Conservation (phyloP, 495 filamentous ascomycete species). For the Oidiodendron maius region DNA sequence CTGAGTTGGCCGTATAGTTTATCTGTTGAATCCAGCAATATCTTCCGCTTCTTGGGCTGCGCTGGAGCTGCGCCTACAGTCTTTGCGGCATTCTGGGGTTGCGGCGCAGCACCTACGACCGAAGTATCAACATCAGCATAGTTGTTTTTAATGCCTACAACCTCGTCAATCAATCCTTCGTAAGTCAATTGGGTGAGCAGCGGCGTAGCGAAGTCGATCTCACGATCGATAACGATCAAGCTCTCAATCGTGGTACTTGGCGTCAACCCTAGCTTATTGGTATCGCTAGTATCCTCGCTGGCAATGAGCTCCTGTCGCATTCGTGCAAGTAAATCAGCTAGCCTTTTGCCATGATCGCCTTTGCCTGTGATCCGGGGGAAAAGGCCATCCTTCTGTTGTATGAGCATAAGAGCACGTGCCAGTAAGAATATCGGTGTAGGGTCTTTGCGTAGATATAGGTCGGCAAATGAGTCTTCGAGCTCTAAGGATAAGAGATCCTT, state of each 20-base stretch:
- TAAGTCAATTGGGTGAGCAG: constrained; percentile 95
- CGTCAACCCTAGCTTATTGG: constrained; percentile 62
- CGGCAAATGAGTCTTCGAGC: constrained; percentile 76
- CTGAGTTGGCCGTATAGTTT: constrained; percentile 83
- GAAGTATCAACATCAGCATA: constrained; percentile 91
- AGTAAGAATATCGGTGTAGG: constrained; percentile 82
- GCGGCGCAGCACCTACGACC: constrained; percentile 69
- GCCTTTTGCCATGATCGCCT: constrained; percentile 82
- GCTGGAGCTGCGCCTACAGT: constrained; percentile 44
- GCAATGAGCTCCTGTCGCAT: constrained; percentile 90
- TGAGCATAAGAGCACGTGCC: constrained; percentile 88
- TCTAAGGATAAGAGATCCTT: constrained; percentile 88
- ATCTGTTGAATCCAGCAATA: constrained; percentile 84
- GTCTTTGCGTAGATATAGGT: constrained; percentile 87
- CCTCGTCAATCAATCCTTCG: constrained; percentile 92
- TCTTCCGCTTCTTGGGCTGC: constrained; percentile 76
- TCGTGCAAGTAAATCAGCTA: constrained; percentile 83
- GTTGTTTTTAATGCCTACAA: constrained; percentile 82
- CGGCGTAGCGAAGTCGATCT: constrained; percentile 85
- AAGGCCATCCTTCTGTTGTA: constrained; percentile 86
- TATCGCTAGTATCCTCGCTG: constrained; percentile 61
- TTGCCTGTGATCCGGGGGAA: constrained; percentile 96
- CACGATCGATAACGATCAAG: constrained; percentile 90
- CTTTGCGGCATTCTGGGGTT: constrained; percentile 46
- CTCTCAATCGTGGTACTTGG: constrained; percentile 85